These are phyloP conservation scores for Aureobasidium lini DNA, from an alignment of 2,329 filamentous ascomycete genomes.

Conservation along the genomic window DNA sequence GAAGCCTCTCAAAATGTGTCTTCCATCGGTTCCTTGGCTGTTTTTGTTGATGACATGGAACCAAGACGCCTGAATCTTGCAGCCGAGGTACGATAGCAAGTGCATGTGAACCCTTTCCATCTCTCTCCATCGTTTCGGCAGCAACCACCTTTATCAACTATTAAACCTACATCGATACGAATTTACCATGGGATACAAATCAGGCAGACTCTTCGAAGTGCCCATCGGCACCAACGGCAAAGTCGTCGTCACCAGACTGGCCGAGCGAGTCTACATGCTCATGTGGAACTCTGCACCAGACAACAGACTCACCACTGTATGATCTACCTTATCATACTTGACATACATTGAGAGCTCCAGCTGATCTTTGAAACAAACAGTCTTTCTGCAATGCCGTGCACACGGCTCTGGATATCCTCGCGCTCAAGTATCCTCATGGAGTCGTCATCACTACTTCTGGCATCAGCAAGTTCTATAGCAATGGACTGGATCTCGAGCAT, in stretches of 20 bases:
- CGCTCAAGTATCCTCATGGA: conserved; percentile 59
- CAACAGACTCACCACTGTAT: conserved; percentile 61
- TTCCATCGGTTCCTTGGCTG: background rate
- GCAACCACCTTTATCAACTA: background rate
- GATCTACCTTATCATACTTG: background rate
- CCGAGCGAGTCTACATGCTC: conserved; percentile 60
- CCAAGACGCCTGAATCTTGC: background rate
- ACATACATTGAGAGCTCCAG: too few relatives aligned
- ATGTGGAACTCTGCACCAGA: conserved; percentile 65
- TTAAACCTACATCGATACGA: too few relatives aligned
- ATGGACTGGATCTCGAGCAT: conserved; percentile 70
- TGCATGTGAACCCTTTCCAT: conserved; percentile 4
- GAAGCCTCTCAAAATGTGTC: background rate
- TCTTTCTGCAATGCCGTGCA: conserved; percentile 60
- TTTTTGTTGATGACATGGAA: background rate
- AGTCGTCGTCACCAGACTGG: conserved; percentile 55
- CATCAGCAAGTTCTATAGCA: conserved; percentile 73
- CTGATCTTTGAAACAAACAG: conserved; percentile 10
- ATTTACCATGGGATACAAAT: background rate
- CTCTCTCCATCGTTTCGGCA: background rate
- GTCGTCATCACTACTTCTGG: conserved; percentile 70
- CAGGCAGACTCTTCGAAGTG: conserved; percentile 22
- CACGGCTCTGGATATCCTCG: conserved; percentile 66
- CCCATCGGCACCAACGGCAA: conserved; percentile 22
- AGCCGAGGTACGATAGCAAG: conserved; percentile 4